phyloP scores from a whole-genome alignment of 257 asterid genomes.

The Vinca minor region DNA sequence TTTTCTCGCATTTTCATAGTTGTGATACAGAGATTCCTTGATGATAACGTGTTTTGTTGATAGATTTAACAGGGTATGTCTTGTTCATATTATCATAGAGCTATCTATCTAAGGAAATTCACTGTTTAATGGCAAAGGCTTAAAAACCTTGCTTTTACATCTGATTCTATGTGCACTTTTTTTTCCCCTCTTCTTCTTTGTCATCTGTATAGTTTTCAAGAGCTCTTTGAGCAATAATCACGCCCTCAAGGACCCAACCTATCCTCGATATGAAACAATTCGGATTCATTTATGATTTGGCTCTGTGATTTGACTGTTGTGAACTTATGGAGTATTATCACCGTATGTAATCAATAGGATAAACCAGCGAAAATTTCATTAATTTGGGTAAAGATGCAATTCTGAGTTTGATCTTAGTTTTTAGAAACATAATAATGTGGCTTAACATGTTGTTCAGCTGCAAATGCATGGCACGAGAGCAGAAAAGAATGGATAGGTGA shows the following conservation, averaged over 20 bases:
- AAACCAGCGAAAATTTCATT: not conserved
- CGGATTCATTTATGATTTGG: not conserved
- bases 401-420: not conserved
- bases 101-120: not conserved
- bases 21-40: not conserved
- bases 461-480: slow-evolving; percentile 73
- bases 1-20: not conserved
- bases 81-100: not conserved
- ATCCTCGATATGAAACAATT: not conserved
- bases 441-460: slow-evolving; percentile 44
- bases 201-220: not conserved
- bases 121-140: not conserved
- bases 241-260: not conserved
- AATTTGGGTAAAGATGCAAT: not conserved
- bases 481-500: slow-evolving; percentile 75
- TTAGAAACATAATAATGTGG: not conserved
- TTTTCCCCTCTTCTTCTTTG: not conserved
- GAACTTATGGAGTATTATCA: not conserved
- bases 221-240: not conserved
- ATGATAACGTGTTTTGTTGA: not conserved
- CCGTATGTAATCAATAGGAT: not conserved
- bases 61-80: not conserved
- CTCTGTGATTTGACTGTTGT: not conserved
- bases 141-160: not conserved
- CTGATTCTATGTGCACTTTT: not conserved